These are phyloP conservation scores for Jaenimonas drosophilae DNA, from an alignment of 208 protist species.

Conservation along the genomic window DNA sequence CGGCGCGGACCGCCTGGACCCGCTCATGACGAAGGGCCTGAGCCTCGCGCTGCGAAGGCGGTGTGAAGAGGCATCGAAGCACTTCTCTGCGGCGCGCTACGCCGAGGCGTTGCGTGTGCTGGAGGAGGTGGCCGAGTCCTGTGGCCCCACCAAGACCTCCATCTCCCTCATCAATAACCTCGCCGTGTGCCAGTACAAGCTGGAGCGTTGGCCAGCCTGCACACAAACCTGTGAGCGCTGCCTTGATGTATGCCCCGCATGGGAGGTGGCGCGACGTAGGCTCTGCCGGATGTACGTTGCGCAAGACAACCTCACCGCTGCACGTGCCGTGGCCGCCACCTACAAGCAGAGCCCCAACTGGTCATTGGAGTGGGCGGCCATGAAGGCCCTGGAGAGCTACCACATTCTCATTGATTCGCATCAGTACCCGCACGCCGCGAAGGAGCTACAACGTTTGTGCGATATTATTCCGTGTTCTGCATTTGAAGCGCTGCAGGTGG, in stretches of 20 bases:
- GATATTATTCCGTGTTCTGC: conserved; percentile 29
- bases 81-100: conserved; percentile 12
- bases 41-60: background rate
- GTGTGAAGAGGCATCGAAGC: conserved; percentile 2
- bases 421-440: conserved; percentile 28
- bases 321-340: conserved; percentile 13
- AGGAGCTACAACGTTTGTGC: conserved; percentile 28
- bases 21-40: conserved; percentile 6
- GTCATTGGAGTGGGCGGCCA: conserved; percentile 16
- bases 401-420: conserved; percentile 18
- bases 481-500: conserved; percentile 39
- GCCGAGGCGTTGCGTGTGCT: conserved; percentile 5
- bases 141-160: conserved; percentile 8
- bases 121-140: conserved; percentile 7
- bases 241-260: conserved; percentile 19
- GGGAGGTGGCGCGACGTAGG: conserved; percentile 25
- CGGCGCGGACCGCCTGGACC: conserved; percentile 14
- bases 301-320: conserved; percentile 13
- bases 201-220: conserved; percentile 34
- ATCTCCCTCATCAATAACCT: conserved; percentile 34
- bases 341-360: conserved; percentile 16
- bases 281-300: conserved; percentile 24
- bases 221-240: conserved; percentile 24
- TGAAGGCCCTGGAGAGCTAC: conserved; percentile 34
- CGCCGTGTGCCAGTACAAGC: conserved; percentile 36